Conservation (phyloP, 805 yeast genomes). For the Candida nonsorbophila region DNA sequence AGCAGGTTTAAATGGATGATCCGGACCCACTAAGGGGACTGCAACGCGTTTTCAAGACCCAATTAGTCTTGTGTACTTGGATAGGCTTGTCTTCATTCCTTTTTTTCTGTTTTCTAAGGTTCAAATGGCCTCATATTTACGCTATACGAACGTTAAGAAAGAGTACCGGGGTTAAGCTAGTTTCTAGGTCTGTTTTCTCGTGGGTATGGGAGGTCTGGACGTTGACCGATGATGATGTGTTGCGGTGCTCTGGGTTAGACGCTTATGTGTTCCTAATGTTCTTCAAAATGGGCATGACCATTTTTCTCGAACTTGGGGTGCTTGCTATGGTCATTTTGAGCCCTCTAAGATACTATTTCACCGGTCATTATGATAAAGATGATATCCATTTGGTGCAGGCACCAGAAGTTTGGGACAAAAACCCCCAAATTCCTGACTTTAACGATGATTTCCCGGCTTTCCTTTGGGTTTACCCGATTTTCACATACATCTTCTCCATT, state of each 20-base stretch:
- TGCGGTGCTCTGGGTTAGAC: constrained; percentile 87
- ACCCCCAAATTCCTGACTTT: constrained; percentile 16
- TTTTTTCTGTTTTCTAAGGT: constrained; percentile 46
- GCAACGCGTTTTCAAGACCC: constrained; percentile 56
- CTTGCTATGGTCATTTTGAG: constrained; percentile 42
- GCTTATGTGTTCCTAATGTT: constrained; percentile 54
- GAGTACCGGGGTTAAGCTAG: constrained; percentile 16
- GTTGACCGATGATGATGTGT: constrained; percentile 69
- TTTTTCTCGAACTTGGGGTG: constrained; percentile 58
- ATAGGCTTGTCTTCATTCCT: constrained; percentile 44
- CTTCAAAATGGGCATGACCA: constrained; percentile 64
- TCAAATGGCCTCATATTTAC: constrained; percentile 53
- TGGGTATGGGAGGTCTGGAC: constrained; percentile 67
- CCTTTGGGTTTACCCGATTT: constrained; percentile 49
- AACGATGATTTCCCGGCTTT: constrained; percentile 36
- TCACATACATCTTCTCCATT: constrained; percentile 50
- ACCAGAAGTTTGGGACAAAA: constrained; percentile 2
- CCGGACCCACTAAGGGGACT: constrained; percentile 17
- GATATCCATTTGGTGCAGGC: constrained; percentile 11
- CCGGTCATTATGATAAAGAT: constrained; percentile 41
- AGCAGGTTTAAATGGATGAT: constrained; percentile 3
- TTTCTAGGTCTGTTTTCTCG: too few species aligned
- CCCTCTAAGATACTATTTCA: constrained; percentile 34
- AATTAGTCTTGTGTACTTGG: constrained; percentile 42
- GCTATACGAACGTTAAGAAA: constrained; percentile 50